These are phyloP conservation scores for Ustanciosporium gigantosporum DNA, from an alignment of 1,284 basidiomycete species.

Conservation along the genomic window DNA sequence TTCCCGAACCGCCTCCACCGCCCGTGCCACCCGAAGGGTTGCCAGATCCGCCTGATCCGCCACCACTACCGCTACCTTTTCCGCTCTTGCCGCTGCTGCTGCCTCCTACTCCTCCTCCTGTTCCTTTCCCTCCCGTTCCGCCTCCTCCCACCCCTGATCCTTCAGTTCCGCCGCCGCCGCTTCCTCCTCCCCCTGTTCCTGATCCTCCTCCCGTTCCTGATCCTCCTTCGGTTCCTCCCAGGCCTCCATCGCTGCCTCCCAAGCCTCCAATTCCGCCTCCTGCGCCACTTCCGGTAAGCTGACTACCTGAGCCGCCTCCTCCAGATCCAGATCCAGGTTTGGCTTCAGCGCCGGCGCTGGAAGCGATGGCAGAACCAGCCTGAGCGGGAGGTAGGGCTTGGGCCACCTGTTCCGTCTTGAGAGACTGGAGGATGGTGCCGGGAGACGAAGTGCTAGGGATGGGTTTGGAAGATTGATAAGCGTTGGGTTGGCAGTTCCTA, in stretches of 20 bases:
- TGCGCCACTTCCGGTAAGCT: neutral
- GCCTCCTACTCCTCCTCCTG: no score
- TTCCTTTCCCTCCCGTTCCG: no score
- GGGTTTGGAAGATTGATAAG: constrained; percentile 9
- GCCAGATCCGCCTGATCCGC: no score
- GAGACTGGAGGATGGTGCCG: constrained; percentile 11
- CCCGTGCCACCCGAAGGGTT: neutral
- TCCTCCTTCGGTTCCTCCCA: neutral
- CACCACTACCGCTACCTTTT: neutral
- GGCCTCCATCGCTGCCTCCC: neutral
- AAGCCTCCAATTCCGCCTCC: neutral
- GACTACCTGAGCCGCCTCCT: no score
- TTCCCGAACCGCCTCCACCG: constrained; percentile 67
- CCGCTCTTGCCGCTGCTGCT: neutral
- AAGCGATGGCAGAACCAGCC: constrained; percentile 2
- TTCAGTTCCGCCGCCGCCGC: no score
- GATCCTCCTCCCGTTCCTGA: neutral
- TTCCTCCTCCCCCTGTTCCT: no score
- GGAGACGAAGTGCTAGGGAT: constrained; percentile 21
- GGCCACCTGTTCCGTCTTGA: constrained; percentile 4
- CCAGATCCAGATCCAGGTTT: neutral
- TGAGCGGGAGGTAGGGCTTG: constrained; percentile 8
- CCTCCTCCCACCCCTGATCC: no score
- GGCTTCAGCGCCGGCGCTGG: constrained; percentile 4
- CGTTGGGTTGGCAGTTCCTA: constrained; percentile 26